Conservation (phyloP, 1,284 basidiomycete species). For the Jaminaea rosea region DNA sequence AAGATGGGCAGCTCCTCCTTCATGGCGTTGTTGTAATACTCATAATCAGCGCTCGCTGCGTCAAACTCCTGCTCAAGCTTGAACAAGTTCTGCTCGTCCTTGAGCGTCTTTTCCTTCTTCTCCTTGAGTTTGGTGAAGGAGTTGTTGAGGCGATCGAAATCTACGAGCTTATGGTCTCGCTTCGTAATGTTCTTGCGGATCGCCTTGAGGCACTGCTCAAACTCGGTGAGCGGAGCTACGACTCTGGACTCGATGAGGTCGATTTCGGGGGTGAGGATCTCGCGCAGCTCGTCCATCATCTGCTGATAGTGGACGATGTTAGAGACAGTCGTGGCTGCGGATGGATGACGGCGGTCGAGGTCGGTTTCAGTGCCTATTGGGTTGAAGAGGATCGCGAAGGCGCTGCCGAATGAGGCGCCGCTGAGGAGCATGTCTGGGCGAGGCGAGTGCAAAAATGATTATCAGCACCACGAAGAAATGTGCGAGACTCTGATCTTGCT, state of each 20-base stretch:
- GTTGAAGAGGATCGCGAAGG: conserved; percentile 59
- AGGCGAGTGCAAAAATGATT: not conserved
- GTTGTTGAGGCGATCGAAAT: conserved; percentile 95
- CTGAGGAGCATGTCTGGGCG: conserved; percentile 66
- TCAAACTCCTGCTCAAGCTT: conserved; percentile 98
- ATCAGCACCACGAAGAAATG: not conserved
- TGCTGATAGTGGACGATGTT: conserved; percentile 65
- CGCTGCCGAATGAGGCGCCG: conserved; percentile 65
- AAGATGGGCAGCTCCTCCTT: conserved; percentile 89
- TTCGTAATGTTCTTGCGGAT: conserved; percentile 92
- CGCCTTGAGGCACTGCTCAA: conserved; percentile 73
- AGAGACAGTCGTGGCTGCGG: conserved; percentile 66
- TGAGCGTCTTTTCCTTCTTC: conserved; percentile 61
- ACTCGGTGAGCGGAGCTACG: conserved; percentile 75
- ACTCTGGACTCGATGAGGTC: conserved; percentile 88
- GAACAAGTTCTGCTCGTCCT: conserved; percentile 47
- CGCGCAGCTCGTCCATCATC: conserved; percentile 72
- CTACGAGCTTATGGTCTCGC: conserved; percentile 91
- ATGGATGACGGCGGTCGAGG: conserved; percentile 67
- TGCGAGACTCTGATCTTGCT: not conserved
- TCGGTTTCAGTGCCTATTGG: conserved; percentile 61
- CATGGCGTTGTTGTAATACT: conserved; percentile 82
- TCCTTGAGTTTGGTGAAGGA: conserved; percentile 86
- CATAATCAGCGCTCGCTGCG: conserved; percentile 85
- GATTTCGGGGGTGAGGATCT: conserved; percentile 74